Base-by-base conservation (phyloP, 805 yeast species). In the Metschnikowia picachoensis region DNA sequence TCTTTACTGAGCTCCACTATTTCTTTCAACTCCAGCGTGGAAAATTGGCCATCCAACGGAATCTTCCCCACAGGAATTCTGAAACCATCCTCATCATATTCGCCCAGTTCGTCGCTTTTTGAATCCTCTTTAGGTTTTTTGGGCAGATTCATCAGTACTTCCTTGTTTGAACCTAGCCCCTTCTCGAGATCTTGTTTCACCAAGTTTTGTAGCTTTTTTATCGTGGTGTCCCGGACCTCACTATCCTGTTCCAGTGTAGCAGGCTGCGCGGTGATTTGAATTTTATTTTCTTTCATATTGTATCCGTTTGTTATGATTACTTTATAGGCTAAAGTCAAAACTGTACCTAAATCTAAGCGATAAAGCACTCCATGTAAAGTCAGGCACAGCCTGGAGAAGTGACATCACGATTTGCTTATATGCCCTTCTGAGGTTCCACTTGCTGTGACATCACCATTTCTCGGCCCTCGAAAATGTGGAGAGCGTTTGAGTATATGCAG, bases 11-110 rank as follows among this genome's bases (percentile, higher is more conserved):
- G 12, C 6, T 57, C 57, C 8, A 70, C 60, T 44, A 70, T 51
- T 32, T 61, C 62, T 36, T 60, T 52, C 16, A 69, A 47, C 45
- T 70, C 74, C 10, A 47, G 43, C 5, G 72, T 61, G 7, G 72
- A 61, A 43, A 70, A 70, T 44, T 69, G 70, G n/a, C 72, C 70
- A 40, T 70, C 74, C 27, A 70, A 38, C 0, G 74, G 74, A 16
- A 70, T 61, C 44, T 66, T 69, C 2, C 73, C 73, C 31, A 49
- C 50, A 2, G 74, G 74, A 9, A 69, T 55, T 44, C 53, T 64
- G 43, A 68, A 66, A 13, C 74, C 74, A 38, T 68, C 73, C 13
- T 56, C 44, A 43, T 69, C 73, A 39, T 52, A 50, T 14, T 41
- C 41, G 16, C 17, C 39, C 31, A 35, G 29, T 25, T 43, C 43